phyloP scores from a whole-genome alignment of 441 rosid species.

The Gossypium laxum region DNA sequence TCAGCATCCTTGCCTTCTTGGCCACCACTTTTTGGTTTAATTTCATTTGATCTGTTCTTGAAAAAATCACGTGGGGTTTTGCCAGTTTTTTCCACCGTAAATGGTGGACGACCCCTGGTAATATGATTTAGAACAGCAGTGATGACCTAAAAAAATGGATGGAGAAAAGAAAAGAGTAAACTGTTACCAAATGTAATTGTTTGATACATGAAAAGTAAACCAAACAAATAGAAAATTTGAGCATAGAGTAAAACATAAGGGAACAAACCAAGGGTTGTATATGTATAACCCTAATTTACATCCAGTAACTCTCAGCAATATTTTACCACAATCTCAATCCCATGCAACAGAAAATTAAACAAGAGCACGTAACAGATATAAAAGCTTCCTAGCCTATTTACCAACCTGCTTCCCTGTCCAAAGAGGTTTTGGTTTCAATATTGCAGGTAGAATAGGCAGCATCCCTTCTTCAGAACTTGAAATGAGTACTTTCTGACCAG shows the following conservation, averaged over 20 bases:
- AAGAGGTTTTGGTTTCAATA: constrained; percentile 78
- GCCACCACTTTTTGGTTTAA: constrained; percentile 13
- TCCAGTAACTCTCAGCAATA: background rate
- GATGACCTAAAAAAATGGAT: constrained; percentile 50
- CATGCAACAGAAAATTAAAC: background rate
- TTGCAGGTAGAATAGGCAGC: constrained; percentile 45
- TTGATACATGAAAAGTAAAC: background rate
- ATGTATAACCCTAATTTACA: background rate
- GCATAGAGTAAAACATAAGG: background rate
- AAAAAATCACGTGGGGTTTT: constrained; percentile 77
- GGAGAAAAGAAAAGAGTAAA: background rate
- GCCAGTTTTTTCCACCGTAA: constrained; percentile 70
- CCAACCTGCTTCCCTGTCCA: constrained; percentile 99
- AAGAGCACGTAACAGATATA: background rate
- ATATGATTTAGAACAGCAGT: constrained; percentile 69
- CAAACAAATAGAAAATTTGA: background rate
- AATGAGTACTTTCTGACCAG: constrained; percentile 58
- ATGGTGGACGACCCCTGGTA: constrained; percentile 69
- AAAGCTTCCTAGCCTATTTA: constrained; percentile 1
- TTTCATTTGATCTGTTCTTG: constrained; percentile 34
- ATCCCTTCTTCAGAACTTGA: constrained; percentile 44
- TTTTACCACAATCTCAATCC: background rate
- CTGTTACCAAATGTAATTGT: background rate
- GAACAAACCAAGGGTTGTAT: background rate
- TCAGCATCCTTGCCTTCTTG: constrained; percentile 13